Evolutionary conservation across 768 basidiomycete species (phyloP).

Genomic region (Rhizopogon vesiculosus): DNA sequence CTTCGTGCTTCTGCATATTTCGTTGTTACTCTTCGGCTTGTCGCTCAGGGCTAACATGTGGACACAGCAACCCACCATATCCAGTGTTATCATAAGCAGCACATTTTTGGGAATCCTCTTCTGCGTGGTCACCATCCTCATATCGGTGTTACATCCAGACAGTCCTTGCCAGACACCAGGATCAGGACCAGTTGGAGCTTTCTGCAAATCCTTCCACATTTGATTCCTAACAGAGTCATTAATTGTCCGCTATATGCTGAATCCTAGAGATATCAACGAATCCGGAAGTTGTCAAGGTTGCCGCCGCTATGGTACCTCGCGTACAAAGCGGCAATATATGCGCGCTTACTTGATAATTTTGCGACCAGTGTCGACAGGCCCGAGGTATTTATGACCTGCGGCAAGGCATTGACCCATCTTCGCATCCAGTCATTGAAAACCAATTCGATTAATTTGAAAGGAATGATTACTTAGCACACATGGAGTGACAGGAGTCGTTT

Average conservation of each 20-base stretch:
- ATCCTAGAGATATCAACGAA: background rate
- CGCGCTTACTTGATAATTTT: background rate
- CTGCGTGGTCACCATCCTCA: background rate
- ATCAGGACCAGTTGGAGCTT: background rate
- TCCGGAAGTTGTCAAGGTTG: background rate
- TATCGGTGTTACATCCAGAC: background rate
- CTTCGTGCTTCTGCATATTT: background rate
- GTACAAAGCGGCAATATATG: background rate
- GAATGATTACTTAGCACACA: too few species aligned
- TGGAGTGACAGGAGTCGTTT: too few species aligned
- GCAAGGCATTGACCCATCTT: background rate
- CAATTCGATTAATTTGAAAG: background rate
- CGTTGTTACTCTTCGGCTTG: background rate
- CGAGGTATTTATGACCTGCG: background rate
- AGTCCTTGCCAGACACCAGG: background rate
- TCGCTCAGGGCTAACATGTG: background rate
- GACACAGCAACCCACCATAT: background rate
- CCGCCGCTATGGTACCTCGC: background rate
- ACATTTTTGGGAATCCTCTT: background rate
- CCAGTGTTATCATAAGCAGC: background rate
- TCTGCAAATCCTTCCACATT: background rate
- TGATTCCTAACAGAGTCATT: too few species aligned
- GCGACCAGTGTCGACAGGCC: accelerated
- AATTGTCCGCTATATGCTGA: background rate
- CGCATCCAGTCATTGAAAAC: background rate